Evolutionary conservation across 768 basidiomycete species (phyloP), one percentile per base, ranked within the genome.

Genomic region (Clavaria fumosa): DNA sequence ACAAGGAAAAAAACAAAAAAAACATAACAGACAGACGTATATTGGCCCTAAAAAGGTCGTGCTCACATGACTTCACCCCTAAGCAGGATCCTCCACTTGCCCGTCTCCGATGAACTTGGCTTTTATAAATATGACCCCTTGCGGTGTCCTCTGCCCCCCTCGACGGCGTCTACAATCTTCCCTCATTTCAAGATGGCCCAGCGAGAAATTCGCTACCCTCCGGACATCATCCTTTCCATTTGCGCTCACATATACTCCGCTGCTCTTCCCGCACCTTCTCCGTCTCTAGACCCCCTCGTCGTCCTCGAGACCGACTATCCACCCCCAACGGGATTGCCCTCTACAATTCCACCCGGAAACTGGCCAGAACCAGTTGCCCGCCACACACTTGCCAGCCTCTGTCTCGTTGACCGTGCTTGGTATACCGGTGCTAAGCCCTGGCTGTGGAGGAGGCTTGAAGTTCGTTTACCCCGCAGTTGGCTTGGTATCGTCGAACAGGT

Each of bases 381-480:
- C 7, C 63, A 56, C 41, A 76, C 85, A 0, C 64, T 90, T 15
- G 63, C 71, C 4, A 74, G 56, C 46, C 74, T 88, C 30, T 83
- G 78, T 48, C 69, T 82, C 43, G 81, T 85, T 30, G 82, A 75
- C 49, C 78, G 63, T 48, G 66, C 72, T 2, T 88, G 80, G 79
- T 72, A 75, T 50, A 69, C 73, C 19, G 84, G 82, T 1, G 80
- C 85, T n/a, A 79, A 78, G 47, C 84, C 84, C 0, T 88, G 79
- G 81, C 60, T 90, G 4, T 90, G 85, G 83, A 71, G 70, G 40
- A 75, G 74, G 42, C 61, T 89, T 44, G 85, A 88, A 53, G 78
- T 90, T 35, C 72, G 82, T 4, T 69, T 88, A 4, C 85, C 85
- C 6, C 70, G 76, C n/a, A 75, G 70, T 45, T 90, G 85, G 81